Base-by-base conservation (phyloP, 1,284 basidiomycete species). In the Trichosporon coremiiforme region DNA sequence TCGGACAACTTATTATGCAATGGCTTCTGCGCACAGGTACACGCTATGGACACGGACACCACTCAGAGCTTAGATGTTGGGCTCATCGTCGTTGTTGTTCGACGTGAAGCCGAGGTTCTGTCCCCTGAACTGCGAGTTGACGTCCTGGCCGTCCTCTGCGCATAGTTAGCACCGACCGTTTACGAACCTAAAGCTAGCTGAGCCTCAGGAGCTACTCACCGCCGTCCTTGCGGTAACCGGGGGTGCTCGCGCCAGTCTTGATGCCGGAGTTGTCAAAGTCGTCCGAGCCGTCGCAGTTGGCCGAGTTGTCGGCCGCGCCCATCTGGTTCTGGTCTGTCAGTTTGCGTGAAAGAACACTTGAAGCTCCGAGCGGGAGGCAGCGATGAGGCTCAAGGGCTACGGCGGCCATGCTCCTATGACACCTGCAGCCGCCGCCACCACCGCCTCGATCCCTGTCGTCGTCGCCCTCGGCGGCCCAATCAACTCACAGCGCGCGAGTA, bases 171-270 rank as follows among this genome's bases (percentile, higher is more conserved):
- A 9, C 7, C 10, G 45, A 47, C 15, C 41, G 15, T n/a, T 1
- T 9, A n/a, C 3, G 2, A 17, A n/a, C 15, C 4, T 35, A 20
- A 7, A 38, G 13, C 5, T 15, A 12, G 33, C 33, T 8, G 17
- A 13, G 33, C 17, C 9, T 4, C 15, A 9, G 8, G 63, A 29
- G 38, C 22, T 22, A 74, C 77, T 74, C 68, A 77, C 76, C 78
- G n/a, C 73, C 76, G 62, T 77, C 76, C 60, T 73, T 75, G 67
- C 78, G 75, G 71, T 79, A 79, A 4, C 78, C 78, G 35, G 78
- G 78, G 7, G 78, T 79, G 66, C 74, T 76, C 53, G 74, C 73
- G 22, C 78, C 78, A 10, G 78, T 79, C 75, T 77, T 77, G 64
- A 64, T 65, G 60, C 68, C 68, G 45, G 74, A 70, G 64, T 75